Base-by-base conservation (phyloP, 106 monocot genomes). In the Gastrodia elata region DNA sequence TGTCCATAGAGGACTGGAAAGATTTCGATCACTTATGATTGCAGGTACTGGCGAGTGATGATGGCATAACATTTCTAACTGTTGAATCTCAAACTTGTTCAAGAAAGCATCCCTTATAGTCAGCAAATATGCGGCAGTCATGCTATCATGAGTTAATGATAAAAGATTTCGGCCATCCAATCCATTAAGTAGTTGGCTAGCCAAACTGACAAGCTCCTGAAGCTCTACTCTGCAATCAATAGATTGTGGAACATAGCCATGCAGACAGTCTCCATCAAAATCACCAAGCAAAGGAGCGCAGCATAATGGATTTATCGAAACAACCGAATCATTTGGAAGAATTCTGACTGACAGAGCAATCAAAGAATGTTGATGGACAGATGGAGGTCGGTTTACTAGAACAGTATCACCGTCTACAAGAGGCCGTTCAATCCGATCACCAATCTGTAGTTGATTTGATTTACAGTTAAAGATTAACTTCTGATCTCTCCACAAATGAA, bases 251-350 rank as follows among this genome's bases (percentile, higher is more conserved):
- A 97, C 41, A 80, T 80, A 92, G 26, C 90, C 96, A 77, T 90
- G 92, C 38, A 97, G 82, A 75, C 92, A 90, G 52, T 97, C 96
- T 71, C 96, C 96, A 83, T 97, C 96, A 83, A 97, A 97, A 75
- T 97, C 96, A 43, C 96, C 96, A 52, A 74, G 70, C 2, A 97
- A 75, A 77, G 96, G 96, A 46, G 84, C 71, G 80, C 96, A 97
- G 65, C 86, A 90, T 38, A 97, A 70, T 1, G 96, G 96, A 74
- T 97, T 97, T 77, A 97, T 87, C 37, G 92, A 86, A 74, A 86
- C 30, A 11, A 78, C 88, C 25, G 65, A 79, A 20, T 71, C 75
- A 74, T 58, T 75, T 36, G 78, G 80, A 20, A 88, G 84, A 79
- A 83, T 79, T 71, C 78, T 90, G 11, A 78, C 92, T 28, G 84